These are phyloP conservation scores for Solanum appendiculatum DNA, from an alignment of 257 asterid genomes.

Conservation along the genomic window DNA sequence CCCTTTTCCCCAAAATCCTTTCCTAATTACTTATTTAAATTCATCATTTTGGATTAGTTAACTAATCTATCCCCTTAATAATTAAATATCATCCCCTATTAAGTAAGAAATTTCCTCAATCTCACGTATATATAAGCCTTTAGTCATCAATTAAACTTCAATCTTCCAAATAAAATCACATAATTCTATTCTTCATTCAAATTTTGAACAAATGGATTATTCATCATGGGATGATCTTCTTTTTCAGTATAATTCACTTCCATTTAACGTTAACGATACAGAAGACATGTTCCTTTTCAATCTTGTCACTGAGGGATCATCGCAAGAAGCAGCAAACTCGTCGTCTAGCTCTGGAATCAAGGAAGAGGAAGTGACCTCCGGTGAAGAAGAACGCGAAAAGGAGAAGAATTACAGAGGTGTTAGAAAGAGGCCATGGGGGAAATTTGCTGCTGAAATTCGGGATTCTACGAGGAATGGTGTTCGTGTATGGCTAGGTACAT, in stretches of 20 bases:
- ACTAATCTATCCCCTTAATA: neutral
- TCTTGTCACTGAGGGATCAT: constrained; percentile 22
- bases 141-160: neutral
- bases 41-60: neutral
- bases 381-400: neutral
- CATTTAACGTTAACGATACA: constrained; percentile 56
- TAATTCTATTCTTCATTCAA: neutral
- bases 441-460: constrained; percentile 79
- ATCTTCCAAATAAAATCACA: neutral
- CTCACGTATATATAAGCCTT: neutral
- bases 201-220: constrained; percentile 1
- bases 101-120: neutral
- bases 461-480: constrained; percentile 77
- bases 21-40: neutral
- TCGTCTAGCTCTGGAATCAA: neutral
- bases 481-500: constrained; percentile 84
- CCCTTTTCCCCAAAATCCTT: neutral
- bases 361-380: constrained; percentile 52
- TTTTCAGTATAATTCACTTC: constrained; percentile 31
- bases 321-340: constrained; percentile 11
- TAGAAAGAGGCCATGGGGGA: constrained; percentile 83
- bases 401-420: constrained; percentile 56
- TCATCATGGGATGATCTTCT: constrained; percentile 14
- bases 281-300: constrained; percentile 62
- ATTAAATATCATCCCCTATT: neutral